Conservation (phyloP, 208 protist species). For the Entamoeba dispar region DNA sequence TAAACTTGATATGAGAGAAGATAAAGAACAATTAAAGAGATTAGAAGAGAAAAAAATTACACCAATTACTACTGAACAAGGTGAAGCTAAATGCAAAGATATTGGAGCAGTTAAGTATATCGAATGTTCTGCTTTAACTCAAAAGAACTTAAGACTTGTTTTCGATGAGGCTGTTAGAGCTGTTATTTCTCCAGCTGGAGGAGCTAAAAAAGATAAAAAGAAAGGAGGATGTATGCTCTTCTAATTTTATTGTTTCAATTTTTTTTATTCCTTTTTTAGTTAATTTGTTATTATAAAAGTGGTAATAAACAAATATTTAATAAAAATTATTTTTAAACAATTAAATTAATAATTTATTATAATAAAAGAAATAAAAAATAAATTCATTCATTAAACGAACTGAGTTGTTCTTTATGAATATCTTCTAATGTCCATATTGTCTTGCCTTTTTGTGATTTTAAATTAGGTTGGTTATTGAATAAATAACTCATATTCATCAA, state of each 20-base stretch:
- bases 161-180: constrained; percentile 51
- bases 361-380: no score
- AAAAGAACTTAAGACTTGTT: constrained; percentile 53
- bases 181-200: constrained; percentile 3
- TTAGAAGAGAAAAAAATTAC: constrained; percentile 27
- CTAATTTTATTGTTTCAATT: background rate
- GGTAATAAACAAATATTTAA: no score
- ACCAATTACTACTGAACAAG: constrained; percentile 31
- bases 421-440: no score
- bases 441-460: no score
- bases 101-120: constrained; percentile 55
- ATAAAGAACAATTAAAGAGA: constrained; percentile 31
- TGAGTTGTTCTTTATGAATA: no score
- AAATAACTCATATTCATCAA: no score
- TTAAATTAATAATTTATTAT: no score
- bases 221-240: background rate
- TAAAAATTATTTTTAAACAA: no score
- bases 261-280: background rate
- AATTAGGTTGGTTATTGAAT: no score
- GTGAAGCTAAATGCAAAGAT: constrained; percentile 38
- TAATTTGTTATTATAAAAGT: no score
- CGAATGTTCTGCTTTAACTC: constrained; percentile 61
- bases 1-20: constrained; percentile 36
- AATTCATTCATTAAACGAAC: no score
- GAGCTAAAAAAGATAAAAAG: background rate